Evolutionary conservation across 2,329 filamentous ascomycete species (phyloP).

Genomic region (Sporothrix phasma): DNA sequence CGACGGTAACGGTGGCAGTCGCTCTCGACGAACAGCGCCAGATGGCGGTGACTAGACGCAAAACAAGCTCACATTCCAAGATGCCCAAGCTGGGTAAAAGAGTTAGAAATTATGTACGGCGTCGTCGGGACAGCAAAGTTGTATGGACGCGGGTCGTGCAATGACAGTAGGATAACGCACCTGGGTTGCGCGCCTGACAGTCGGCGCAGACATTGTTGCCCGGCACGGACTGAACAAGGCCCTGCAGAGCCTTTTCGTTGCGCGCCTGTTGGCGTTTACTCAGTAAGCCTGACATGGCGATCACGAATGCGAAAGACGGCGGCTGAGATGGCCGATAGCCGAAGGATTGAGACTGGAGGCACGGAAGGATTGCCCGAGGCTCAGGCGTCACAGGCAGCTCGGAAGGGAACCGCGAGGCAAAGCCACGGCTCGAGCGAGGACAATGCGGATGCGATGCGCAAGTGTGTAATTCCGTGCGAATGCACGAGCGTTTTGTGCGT

Average conservation of each 20-base stretch:
- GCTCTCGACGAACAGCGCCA: not conserved
- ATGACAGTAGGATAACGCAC: slow-evolving; percentile 34
- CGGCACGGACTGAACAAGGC: slow-evolving; percentile 70
- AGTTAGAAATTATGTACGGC: slow-evolving; percentile 9
- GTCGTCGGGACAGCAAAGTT: not conserved
- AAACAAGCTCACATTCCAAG: slow-evolving; percentile 64
- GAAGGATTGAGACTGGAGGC: not conserved
- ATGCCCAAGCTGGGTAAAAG: slow-evolving; percentile 70
- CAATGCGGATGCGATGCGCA: not conserved
- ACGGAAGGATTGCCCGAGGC: not conserved
- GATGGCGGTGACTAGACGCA: not conserved
- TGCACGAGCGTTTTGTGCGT: too few species aligned
- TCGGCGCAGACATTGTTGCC: slow-evolving; percentile 94
- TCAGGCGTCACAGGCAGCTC: not conserved
- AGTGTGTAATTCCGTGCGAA: not conserved
- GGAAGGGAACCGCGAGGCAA: not conserved
- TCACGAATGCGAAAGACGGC: not conserved
- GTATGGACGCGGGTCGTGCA: not conserved
- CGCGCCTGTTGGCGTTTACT: slow-evolving; percentile 97
- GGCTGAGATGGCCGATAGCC: not conserved
- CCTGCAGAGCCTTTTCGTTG: slow-evolving; percentile 86
- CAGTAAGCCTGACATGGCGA: slow-evolving; percentile 50
- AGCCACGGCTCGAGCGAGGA: not conserved
- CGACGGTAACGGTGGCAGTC: not conserved
- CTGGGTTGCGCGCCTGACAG: slow-evolving; percentile 83